A percentile compares a stretch with the other conserved stretches of the same genome.
Evolutionary conservation across 2,329 filamentous ascomycete genomes (phyloP).

Genomic region (Claviceps paspali): DNA sequence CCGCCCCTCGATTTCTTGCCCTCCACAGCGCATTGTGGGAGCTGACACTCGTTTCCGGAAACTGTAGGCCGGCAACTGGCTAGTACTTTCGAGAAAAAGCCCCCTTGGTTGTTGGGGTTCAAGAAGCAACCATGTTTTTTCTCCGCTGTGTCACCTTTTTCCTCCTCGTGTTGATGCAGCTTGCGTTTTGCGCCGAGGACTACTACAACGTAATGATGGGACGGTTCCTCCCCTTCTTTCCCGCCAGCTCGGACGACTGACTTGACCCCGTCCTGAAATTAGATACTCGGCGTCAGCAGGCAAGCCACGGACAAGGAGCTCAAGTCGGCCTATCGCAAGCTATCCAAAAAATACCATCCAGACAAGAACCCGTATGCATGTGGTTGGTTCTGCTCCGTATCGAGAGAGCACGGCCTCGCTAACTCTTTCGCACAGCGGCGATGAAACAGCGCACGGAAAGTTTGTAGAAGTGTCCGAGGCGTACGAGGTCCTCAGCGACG

Average conservation of each 20-base stretch:
- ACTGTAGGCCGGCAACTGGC: no score
- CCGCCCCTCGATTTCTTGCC: no score
- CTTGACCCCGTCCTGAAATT: background rate
- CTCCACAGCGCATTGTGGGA: constrained; percentile 1
- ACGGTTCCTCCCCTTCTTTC: background rate
- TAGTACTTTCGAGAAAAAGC: background rate
- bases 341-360: constrained; percentile 93
- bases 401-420: no score
- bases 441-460: constrained; percentile 68
- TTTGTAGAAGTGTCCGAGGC: constrained; percentile 92
- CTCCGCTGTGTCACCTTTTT: constrained; percentile 33
- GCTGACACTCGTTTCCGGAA: background rate
- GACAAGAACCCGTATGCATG: constrained; percentile 95
- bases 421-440: constrained; percentile 36
- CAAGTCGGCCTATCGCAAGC: constrained; percentile 79
- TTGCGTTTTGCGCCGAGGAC: constrained; percentile 49
- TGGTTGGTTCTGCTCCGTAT: no score
- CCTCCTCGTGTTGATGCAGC: constrained; percentile 37
- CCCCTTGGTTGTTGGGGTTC: constrained; percentile 7
- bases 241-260: background rate
- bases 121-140: constrained; percentile 32
- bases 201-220: constrained; percentile 52
- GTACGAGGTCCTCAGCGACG: constrained; percentile 77
- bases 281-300: constrained; percentile 69
- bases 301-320: constrained; percentile 74